Conservation (phyloP, 2,329 filamentous ascomycete species). For the Fusarium sp. region DNA sequence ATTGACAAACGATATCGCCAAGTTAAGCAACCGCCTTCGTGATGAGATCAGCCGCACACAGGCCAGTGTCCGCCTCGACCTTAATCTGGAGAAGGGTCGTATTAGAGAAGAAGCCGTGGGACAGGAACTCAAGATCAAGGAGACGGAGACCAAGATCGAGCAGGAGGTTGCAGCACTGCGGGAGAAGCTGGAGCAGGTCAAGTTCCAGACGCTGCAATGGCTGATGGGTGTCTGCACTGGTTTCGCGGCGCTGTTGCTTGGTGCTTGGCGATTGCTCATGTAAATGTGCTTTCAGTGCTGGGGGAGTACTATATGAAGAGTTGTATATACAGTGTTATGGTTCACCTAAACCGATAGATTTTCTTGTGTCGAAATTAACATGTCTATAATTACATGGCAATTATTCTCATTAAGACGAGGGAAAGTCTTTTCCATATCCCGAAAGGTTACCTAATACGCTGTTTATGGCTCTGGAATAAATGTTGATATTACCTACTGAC, state of each 20-base stretch:
- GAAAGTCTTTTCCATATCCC: neutral
- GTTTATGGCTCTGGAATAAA: neutral
- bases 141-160: conserved; percentile 98
- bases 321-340: conserved; percentile 22
- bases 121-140: conserved; percentile 98
- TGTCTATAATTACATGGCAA: neutral
- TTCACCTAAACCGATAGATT: conserved; percentile 42
- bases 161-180: conserved; percentile 92
- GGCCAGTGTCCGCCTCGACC: conserved; percentile 88
- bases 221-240: conserved; percentile 86
- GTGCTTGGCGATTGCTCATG: conserved; percentile 78
- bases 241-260: conserved; percentile 74
- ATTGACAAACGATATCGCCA: conserved; percentile 92
- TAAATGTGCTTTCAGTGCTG: conserved; percentile 48
- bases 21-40: conserved; percentile 86
- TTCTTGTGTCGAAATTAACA: conserved; percentile 33
- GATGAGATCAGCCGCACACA: conserved; percentile 97
- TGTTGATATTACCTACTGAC: neutral
- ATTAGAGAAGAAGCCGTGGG: conserved; percentile 96
- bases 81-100: conserved; percentile 96
- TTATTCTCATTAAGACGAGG: neutral
- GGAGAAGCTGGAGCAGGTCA: conserved; percentile 95
- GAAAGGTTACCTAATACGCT: neutral
- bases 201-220: conserved; percentile 98
- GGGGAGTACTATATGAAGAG: neutral